Evolutionary conservation across 2,329 filamentous ascomycete genomes (phyloP), one percentile per base, ranked within the genome.

Genomic region (Botryotinia globosa): DNA sequence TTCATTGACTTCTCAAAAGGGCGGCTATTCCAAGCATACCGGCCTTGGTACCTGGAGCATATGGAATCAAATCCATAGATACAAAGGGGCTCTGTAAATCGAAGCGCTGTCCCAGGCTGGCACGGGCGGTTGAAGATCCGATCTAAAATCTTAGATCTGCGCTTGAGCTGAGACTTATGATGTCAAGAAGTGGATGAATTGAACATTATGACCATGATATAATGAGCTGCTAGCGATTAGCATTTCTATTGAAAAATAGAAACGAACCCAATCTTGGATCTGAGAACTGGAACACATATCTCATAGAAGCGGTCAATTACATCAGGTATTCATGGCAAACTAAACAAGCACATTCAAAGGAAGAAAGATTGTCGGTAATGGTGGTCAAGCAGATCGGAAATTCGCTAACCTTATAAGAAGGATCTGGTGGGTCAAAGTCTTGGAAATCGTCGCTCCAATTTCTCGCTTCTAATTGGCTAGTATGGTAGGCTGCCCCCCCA

Each of bases 121-220:
- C 37, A 63, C n/a, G 37, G 59, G 20, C 7, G 37, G 37, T 3
- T 42, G 34, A 42, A 29, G 37, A 39, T 62, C 59, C n/a, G 34
- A 42, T n/a, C 7, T 39, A 5, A 18, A 20, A 37, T 39, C 16
- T n/a, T 22, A 62, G 58, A 61, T 39, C 34, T 42, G 37, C 37
- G 22, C 25, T 37, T n/a, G 25, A 54, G n/a, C 51, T 56, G 51
- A 56, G 51, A 29, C n/a, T 18, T n/a, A 62, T 18, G 34, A 42
- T 62, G 37, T 62, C 59, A 62, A 39, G 37, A 62, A 62, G 59
- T 62, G 59, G 59, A 10, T 62, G 34, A 42, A 39, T 29, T 62
- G 34, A 62, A n/a, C 59, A 42, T 37, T 37, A 62, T 14, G 51
- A 4, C 51, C n/a, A 56, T 56, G 51, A 56, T 16, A 29, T 32